A percentile compares a stretch with the other conserved stretches of the same genome.
Evolutionary conservation across 2,329 filamentous ascomycete species (phyloP).

Genomic region (Diaporthe aspalathi): DNA sequence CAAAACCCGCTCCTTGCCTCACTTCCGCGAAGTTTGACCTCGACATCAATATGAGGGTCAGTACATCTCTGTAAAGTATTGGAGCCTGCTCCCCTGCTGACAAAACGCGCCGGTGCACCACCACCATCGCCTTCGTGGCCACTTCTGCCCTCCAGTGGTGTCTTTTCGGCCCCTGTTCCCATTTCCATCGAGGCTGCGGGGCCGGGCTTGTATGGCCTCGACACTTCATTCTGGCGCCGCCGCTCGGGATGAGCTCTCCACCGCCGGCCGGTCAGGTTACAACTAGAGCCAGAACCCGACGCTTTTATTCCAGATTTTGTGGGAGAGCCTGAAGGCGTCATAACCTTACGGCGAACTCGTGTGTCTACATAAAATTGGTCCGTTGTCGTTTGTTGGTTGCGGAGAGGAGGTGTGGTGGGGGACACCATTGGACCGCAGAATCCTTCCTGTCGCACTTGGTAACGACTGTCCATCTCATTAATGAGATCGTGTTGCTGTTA

Average conservation of each 20-base stretch:
- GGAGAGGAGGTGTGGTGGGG: not conserved
- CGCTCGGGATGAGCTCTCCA: not conserved
- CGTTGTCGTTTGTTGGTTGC: not conserved
- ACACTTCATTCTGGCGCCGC: not conserved
- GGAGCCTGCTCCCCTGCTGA: not conserved
- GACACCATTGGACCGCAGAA: constrained; percentile 1
- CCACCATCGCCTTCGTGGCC: not conserved
- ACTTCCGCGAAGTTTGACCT: no score
- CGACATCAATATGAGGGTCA: constrained; percentile 13
- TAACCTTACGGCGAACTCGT: not conserved
- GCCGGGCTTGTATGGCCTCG: not conserved
- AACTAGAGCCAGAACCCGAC: not conserved
- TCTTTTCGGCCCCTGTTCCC: not conserved
- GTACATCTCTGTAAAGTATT: not conserved
- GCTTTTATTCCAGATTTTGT: not conserved
- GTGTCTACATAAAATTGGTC: not conserved
- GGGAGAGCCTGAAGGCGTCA: not conserved
- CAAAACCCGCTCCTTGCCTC: not conserved
- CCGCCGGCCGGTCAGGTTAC: constrained; percentile 3
- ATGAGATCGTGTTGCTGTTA: not conserved
- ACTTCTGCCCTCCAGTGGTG: not conserved
- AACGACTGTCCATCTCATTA: not conserved
- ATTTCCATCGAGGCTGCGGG: not conserved
- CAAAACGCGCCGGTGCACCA: constrained; percentile 1
- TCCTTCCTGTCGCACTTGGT: constrained; percentile 2